Evolutionary conservation across 805 yeast species (phyloP), one percentile per base, ranked within the genome.

Genomic region (Teunomyces kruisii): DNA sequence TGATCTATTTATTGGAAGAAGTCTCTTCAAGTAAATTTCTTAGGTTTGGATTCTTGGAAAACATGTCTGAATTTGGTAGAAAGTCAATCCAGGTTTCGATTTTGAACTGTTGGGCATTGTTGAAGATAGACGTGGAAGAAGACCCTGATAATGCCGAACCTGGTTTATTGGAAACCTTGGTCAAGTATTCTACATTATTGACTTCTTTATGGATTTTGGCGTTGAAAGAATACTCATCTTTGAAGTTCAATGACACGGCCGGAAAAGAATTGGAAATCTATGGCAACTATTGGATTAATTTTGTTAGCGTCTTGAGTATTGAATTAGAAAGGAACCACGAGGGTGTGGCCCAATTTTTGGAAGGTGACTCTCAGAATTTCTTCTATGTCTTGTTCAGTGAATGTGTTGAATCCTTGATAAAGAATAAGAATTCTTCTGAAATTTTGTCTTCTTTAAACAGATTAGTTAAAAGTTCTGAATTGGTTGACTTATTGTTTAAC

Each of bases 351-450:
- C 65, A 70, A 1, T 70, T 80, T 29, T 61, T 88, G 37, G 76
- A 73, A 4, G 81, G 76, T 9, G 90, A 84, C 49, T 68, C 79
- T 1, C 72, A 76, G 4, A 80, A 80, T 49, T 86, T 90, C 53
- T 83, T 86, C 63, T 86, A 88, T 58, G 84, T 90, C 26, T 62
- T 91, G 32, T 87, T 86, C 65, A 87, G 96, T 9, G 86, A 88
- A 53, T 88, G 96, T 59, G 74, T 90, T 39, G 96, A 88, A 54
- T 79, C 85, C 0, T 70, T 90, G 49, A 76, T 85, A 13, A 66
- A 58, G 43, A 67, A 68, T 39, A 77, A 75, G 40, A 59, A 69
- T 42, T 77, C 83, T 2, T 56, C 77, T 9, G 67, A 68, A 2
- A 82, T 86, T 0, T 61, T 91, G 47, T 68, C 66, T 1, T 67